phyloP scores from a whole-genome alignment of 2,329 filamentous ascomycete species.

The Fusarium hainanense region DNA sequence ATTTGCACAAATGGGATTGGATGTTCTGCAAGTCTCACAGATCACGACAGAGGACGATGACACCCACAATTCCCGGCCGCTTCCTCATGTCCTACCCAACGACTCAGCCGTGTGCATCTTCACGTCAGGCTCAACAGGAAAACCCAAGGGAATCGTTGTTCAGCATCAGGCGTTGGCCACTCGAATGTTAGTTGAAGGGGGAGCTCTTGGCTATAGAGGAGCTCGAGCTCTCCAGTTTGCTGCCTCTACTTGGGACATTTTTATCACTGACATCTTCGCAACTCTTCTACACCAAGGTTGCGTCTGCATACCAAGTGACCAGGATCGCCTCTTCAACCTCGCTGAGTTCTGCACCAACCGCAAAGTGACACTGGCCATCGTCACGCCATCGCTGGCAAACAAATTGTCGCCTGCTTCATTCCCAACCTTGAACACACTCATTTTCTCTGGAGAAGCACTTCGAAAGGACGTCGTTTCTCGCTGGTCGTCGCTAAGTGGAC shows the following conservation, averaged over 20 bases:
- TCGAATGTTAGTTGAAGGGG: constrained; percentile 1
- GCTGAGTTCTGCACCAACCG: not conserved
- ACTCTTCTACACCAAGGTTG: constrained; percentile 3
- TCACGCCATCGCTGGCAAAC: not conserved
- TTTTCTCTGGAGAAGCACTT: constrained; percentile 1
- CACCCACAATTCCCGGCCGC: not conserved
- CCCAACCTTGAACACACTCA: not conserved
- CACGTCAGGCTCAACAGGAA: constrained; percentile 1
- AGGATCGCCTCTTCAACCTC: constrained; percentile 2
- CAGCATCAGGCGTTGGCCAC: not conserved
- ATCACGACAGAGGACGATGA: not conserved
- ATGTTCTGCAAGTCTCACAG: not conserved
- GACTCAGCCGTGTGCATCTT: not conserved
- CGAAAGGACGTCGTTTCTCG: not conserved
- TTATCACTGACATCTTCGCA: constrained; percentile 2
- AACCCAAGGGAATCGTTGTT: not conserved
- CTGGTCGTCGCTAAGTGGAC: not conserved
- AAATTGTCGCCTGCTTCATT: not conserved
- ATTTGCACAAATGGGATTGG: not conserved
- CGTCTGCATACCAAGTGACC: not conserved
- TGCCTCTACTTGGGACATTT: constrained; percentile 1
- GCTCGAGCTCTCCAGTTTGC: not conserved
- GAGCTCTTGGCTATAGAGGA: not conserved
- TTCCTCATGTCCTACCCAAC: not conserved
- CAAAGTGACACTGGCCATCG: not conserved